Base-by-base conservation (phyloP, 495 filamentous ascomycete species). In the Trypethelium eluteriae region DNA sequence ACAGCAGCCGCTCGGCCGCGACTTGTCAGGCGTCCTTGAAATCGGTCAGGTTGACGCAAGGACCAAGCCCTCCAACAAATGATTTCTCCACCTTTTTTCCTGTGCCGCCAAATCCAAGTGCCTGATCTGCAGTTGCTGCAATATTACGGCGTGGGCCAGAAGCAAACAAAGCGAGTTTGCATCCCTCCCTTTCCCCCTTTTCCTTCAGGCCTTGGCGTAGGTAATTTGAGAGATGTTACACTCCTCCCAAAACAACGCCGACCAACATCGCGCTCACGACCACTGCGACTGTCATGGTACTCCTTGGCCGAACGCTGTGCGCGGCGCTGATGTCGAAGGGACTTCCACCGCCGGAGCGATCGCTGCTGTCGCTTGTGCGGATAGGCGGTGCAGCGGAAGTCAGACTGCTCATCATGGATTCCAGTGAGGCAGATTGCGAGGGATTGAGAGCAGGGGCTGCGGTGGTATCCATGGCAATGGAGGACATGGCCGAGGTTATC, bases 391-490 rank as follows among this genome's bases (percentile, higher is more conserved):
- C 53, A 32, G 53, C n/a, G 2, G 53, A 59, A 36, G 53, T 59
- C 0, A 59, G 53, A 32, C 53, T 59, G 32, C 53, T 59, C 53
- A 59, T 36, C 53, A 59, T 59, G 53, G 53, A 59, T 32, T 59
- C 53, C 11, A 59, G 18, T 18, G 32, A 36, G 53, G 25, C 7
- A 32, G 25, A 35, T 14, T 59, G 53, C 3, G 53, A 34, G 25
- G 53, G 53, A 18, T 59, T 59, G 5, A 59, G 47, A 57, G 63
- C 11, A 46, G 63, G 36, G 32, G 49, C n/a, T 7, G 18, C 32
- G 68, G 49, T 46, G 67, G 61, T 36, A 57, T 61, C 35, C 44
- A 59, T 36, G 53, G 53, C 36, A 32, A 59, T 11, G 53, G 53
- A 59, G 32, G 53, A 35, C 53, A 59, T 59, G 18, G 32, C 25